A percentile compares a stretch with the other conserved stretches of the same genome.
phyloP scores from a whole-genome alignment of 108 stramenopile species.

The Mayamaea pseudoterrestris region DNA sequence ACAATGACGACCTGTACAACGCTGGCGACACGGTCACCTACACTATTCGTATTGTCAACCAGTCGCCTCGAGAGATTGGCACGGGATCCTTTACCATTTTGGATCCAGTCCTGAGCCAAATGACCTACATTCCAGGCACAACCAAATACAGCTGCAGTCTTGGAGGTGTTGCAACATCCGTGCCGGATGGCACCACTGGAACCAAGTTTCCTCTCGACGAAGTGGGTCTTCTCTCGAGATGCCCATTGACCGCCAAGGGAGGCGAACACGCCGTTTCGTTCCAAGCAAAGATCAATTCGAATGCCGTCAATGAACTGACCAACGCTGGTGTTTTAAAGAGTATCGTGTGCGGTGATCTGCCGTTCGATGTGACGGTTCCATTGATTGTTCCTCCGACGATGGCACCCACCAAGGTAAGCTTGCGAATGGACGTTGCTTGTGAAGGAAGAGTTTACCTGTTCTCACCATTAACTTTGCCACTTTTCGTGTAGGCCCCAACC shows the following conservation, averaged over 20 bases:
- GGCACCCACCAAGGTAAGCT: too few species aligned
- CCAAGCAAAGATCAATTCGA: not conserved
- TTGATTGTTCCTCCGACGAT: not conserved
- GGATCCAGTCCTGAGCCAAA: not conserved
- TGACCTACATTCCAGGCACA: not conserved
- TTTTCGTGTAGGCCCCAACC: too few species aligned
- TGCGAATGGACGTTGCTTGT: too few species aligned
- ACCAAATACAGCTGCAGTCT: not conserved
- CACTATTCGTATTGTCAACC: not conserved
- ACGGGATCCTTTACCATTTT: not conserved
- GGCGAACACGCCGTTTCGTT: not conserved
- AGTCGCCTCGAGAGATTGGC: too few species aligned
- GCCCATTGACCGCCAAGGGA: not conserved
- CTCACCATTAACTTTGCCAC: too few species aligned
- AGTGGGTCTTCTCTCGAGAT: not conserved
- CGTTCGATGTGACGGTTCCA: not conserved
- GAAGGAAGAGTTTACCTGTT: too few species aligned
- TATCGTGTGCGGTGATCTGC: not conserved
- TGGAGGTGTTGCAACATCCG: not conserved
- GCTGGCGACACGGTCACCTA: slow-evolving; percentile 2
- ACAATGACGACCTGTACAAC: slow-evolving; percentile 2
- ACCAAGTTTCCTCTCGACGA: not conserved
- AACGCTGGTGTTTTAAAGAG: not conserved
- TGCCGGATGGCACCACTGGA: not conserved
- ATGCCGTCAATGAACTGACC: not conserved